Percentiles rank a stretch among this genome's conserved stretches.
phyloP scores from a whole-genome alignment of 768 basidiomycete species.

The Leccinum variicolor region DNA sequence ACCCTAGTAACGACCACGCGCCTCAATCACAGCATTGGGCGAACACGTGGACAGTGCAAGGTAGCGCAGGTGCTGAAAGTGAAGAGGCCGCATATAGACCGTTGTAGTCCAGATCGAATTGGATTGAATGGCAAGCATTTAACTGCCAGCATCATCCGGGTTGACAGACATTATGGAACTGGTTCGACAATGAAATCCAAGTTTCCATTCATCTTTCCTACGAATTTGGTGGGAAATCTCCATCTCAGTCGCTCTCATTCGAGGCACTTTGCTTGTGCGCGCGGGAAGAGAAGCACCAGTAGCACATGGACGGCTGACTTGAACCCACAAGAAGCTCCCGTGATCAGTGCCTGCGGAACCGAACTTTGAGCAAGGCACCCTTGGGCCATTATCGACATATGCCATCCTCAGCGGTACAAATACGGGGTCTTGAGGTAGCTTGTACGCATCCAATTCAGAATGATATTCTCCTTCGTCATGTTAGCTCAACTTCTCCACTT shows the following conservation, averaged over 20 bases:
- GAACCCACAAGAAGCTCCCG: background rate
- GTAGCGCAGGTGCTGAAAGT: constrained; percentile 20
- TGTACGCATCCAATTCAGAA: background rate
- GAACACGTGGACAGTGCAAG: constrained; percentile 39
- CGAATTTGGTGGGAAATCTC: background rate
- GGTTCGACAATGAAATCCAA: background rate
- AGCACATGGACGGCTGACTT: background rate
- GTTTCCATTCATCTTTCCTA: background rate
- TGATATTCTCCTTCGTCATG: constrained; percentile 19
- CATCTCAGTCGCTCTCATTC: background rate
- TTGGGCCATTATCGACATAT: no score
- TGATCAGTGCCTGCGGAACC: background rate
- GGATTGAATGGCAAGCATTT: constrained; percentile 15
- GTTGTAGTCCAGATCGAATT: constrained; percentile 21
- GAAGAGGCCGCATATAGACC: constrained; percentile 27
- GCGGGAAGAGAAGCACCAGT: background rate
- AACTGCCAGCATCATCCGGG: background rate
- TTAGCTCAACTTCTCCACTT: constrained; percentile 18
- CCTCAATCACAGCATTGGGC: constrained; percentile 26
- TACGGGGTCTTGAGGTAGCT: background rate
- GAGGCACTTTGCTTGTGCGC: background rate
- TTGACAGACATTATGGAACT: background rate
- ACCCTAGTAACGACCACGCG: constrained; percentile 7
- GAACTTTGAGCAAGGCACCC: background rate
- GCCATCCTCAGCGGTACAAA: constrained; percentile 10